A percentile compares a stretch with the other conserved stretches of the same genome.
Evolutionary conservation across 1,284 basidiomycete species (phyloP).

Genomic region (Boletus hoseneyae): DNA sequence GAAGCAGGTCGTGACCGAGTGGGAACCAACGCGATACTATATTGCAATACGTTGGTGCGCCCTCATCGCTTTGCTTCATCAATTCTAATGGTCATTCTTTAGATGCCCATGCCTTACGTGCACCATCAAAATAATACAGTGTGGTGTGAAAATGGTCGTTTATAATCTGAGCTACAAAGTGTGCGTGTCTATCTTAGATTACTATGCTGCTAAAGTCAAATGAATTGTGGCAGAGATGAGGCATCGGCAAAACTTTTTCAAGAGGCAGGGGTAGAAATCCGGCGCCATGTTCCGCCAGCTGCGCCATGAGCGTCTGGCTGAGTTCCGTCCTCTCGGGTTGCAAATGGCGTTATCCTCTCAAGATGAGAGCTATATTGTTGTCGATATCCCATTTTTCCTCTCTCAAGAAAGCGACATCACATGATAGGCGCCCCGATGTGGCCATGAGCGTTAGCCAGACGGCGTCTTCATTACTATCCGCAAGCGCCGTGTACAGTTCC

Average conservation of each 20-base stretch:
- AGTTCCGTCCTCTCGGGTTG: not conserved
- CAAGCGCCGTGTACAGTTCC: slow-evolving; percentile 61
- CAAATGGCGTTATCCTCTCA: slow-evolving; percentile 25
- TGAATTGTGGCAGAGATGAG: slow-evolving; percentile 56
- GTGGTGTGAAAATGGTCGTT: slow-evolving; percentile 89
- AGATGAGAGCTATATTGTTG: slow-evolving; percentile 48
- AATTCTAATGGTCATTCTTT: slow-evolving; percentile 6
- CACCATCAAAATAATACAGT: slow-evolving; percentile 96
- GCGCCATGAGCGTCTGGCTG: slow-evolving; percentile 15
- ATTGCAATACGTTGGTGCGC: slow-evolving; percentile 75
- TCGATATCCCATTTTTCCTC: slow-evolving; percentile 60
- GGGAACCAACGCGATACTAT: slow-evolving; percentile 80
- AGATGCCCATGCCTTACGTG: slow-evolving; percentile 98
- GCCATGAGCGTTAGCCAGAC: slow-evolving; percentile 76
- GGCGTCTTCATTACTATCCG: slow-evolving; percentile 65
- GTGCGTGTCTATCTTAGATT: slow-evolving; percentile 43
- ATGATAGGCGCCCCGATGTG: slow-evolving; percentile 45
- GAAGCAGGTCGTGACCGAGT: slow-evolving; percentile 89
- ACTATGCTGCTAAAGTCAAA: slow-evolving; percentile 1
- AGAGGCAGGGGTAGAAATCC: slow-evolving; percentile 75
- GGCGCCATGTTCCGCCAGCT: slow-evolving; percentile 53
- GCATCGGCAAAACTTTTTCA: slow-evolving; percentile 74
- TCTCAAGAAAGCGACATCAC: slow-evolving; percentile 48
- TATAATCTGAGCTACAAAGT: slow-evolving; percentile 97
- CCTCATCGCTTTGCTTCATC: slow-evolving; percentile 2